Base-by-base conservation (phyloP, 2,329 filamentous ascomycete species). In the Neofusicoccum umdonicola region DNA sequence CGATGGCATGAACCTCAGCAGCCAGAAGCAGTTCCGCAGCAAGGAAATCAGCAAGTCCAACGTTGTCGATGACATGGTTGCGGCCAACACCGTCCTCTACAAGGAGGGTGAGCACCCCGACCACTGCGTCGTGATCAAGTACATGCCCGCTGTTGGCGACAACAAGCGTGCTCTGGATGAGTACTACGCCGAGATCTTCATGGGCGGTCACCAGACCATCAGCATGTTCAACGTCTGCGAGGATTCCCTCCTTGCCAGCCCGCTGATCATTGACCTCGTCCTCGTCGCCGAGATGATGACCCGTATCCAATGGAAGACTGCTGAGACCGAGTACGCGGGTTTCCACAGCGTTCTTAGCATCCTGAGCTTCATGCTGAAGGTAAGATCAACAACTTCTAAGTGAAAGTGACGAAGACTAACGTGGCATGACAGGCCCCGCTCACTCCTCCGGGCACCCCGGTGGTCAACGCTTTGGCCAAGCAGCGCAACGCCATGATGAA, bases 1-100 rank as follows among this genome's bases (percentile, higher is more conserved):
- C 77, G 94, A 99, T 77, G 95, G 95, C 83, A 97, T 93, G 88
- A 99, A 99, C 84, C 81, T 99, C 72, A 96, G 91, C 83, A 97
- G 93, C 48, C 93, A 97, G 79, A 92, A 90, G 84, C 95, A 98
- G 82, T 99, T 99, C 88, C 93, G 95, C 73, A 97, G 93, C 81
- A 99, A 99, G 87, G 95, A 99, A 83, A 99, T 99, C 71, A 96
- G 92, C 81, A 99, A 99, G 86, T 96, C 92, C 73, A 99, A 97
- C 77, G 95, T 99, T 12, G 95, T 99, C 64, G 95, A 99, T 77
- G 95, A 99, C 83, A 99, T 99, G 95, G 95, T 99, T 66, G 93
- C 92, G 74, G 94, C 95, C 74, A 99, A 99, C 83, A 84, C 81
- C 58, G 88, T 98, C 57, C 85, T 99, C 64, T 99, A 99, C 85